Evolutionary conservation across 2,329 filamentous ascomycete genomes (phyloP).

Genomic region (Colletotrichum horii): DNA sequence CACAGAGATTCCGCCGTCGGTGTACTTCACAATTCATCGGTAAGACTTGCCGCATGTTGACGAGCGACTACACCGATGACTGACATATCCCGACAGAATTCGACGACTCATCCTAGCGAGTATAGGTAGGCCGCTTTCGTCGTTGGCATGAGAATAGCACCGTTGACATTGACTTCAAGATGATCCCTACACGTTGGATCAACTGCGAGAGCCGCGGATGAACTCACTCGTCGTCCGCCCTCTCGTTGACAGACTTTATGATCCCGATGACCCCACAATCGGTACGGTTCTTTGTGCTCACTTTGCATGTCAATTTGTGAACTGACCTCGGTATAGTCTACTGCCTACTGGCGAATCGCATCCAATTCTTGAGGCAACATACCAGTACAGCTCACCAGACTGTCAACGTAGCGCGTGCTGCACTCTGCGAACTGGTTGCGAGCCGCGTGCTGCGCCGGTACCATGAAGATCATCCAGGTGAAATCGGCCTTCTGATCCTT

Average conservation of each 20-base stretch:
- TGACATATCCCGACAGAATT: not conserved
- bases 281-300: conserved; percentile 38
- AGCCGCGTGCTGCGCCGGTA: conserved; percentile 70
- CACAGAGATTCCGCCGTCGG: not conserved
- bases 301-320: not conserved
- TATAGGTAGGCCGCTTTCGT: not conserved
- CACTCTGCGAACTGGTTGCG: conserved; percentile 72
- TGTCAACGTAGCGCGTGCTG: conserved; percentile 71
- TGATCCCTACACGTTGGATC: conserved; percentile 57
- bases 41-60: not conserved
- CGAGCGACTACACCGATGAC: not conserved
- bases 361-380: conserved; percentile 73
- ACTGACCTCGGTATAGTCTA: conserved; percentile 54
- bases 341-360: conserved; percentile 73
- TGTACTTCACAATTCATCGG: conserved; percentile 18
- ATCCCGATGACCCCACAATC: conserved; percentile 67
- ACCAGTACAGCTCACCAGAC: conserved; percentile 70
- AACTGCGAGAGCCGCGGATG: conserved; percentile 71
- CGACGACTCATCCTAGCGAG: conserved; percentile 11
- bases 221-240: conserved; percentile 71
- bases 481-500: conserved; percentile 66
- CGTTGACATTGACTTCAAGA: conserved; percentile 27
- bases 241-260: conserved; percentile 70
- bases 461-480: conserved; percentile 70
- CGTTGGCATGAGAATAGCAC: too few species aligned